Conservation (phyloP, 768 basidiomycete species). For the Lanmaoa rubissima region DNA sequence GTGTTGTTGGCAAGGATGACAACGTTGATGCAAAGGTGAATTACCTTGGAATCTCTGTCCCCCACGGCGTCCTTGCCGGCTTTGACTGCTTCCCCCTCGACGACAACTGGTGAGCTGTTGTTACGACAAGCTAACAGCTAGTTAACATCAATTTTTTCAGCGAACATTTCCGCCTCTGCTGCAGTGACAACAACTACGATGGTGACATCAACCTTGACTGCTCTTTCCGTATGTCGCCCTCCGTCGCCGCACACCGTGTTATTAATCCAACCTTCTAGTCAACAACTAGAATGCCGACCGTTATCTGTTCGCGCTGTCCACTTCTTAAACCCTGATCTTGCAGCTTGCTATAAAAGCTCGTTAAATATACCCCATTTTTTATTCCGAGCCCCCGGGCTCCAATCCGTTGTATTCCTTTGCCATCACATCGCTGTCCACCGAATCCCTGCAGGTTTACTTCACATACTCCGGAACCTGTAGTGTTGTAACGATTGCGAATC, state of each 20-base stretch:
- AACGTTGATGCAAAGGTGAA: background rate
- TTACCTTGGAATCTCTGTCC: fast-evolving
- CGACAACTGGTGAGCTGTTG: slow-evolving; percentile 16
- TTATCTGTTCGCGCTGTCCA: slow-evolving; percentile 3
- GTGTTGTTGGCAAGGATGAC: background rate
- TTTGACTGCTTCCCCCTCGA: slow-evolving; percentile 34
- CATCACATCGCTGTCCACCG: background rate
- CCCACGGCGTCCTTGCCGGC: slow-evolving; percentile 14
- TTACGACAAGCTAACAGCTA: fast-evolving
- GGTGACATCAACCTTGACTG: no score
- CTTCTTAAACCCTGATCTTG: slow-evolving; percentile 16
- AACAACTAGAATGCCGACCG: slow-evolving; percentile 10
- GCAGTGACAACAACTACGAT: no score
- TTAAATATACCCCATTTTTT: slow-evolving; percentile 18
- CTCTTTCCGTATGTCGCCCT: no score
- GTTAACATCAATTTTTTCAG: background rate
- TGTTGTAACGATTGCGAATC: background rate
- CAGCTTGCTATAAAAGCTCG: background rate
- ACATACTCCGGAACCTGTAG: background rate
- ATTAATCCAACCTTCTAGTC: slow-evolving; percentile 6
- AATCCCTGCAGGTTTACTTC: background rate
- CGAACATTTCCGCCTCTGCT: no score
- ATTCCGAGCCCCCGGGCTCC: background rate
- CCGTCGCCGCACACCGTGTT: no score
- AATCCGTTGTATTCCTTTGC: background rate